Evolutionary conservation across 371 early-diverging fungal genomes (phyloP), one percentile per base, ranked within the genome.

Genomic region (Lichtheimia hyalospora): DNA sequence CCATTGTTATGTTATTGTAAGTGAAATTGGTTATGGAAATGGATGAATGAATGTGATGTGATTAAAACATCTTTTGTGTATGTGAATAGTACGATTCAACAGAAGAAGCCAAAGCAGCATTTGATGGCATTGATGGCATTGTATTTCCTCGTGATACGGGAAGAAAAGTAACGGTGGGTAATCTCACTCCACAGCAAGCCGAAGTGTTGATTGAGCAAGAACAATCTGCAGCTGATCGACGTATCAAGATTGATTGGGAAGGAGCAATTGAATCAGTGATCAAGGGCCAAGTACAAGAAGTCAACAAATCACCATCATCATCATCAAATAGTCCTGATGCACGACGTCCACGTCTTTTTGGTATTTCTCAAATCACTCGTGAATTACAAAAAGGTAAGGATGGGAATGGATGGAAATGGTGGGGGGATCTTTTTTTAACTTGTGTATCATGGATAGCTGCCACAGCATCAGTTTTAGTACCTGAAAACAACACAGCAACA

Each of bases 1-100:
- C 2, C 93, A 92, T 61, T 88, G 89, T 53, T 94, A 87, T 79
- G 92, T 86, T n/a, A 80, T 81, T 57, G 91, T 89, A 84, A 73
- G 65, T 58, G 12, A 8, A 2, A 34, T 49, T 14, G 28, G 23
- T 3, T 42, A 2, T 40, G 42, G n/a, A 7, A 34, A 8, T 34
- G 34, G 8, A 7, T 28, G 2, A 27, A 5, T 27, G 27, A 27
- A 0, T 10, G 10, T 4, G 3, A n/a, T 27, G 27, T 8, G 34
- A 34, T 10, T 34, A 34, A 34, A 8, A 6, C 14, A 50, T 20
- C 34, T 21, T 28, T 23, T 34, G 34, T 34, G n/a, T n/a, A n/a
- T n/a, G 10, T 34, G 34, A 10, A 34, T 70, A 89, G 88, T 92
- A 83, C 62, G 80, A 77, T 14, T 74, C 70, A 7, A 54, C 21